These are phyloP conservation scores for Botrytis squamosa DNA, from an alignment of 2,329 filamentous ascomycete genomes.

Conservation along the genomic window DNA sequence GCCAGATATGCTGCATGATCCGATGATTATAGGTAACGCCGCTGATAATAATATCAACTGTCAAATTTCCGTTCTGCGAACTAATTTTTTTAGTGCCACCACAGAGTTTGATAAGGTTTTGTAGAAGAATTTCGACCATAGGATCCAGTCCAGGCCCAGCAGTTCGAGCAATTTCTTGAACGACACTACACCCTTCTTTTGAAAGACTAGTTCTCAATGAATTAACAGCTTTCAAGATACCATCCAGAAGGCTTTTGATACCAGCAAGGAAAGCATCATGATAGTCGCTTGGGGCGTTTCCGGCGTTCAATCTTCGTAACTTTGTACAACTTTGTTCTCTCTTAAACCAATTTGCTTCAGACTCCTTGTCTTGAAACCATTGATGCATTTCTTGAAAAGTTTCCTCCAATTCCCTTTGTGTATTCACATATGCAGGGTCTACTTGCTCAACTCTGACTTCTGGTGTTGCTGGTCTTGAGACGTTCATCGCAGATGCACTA, in stretches of 20 bases:
- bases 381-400: constrained; percentile 77
- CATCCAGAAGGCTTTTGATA: constrained; percentile 75
- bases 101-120: constrained; percentile 85
- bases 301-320: constrained; percentile 74
- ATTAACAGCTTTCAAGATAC: constrained; percentile 80
- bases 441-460: constrained; percentile 67
- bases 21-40: constrained; percentile 77
- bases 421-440: constrained; percentile 81
- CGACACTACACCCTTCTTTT: constrained; percentile 77
- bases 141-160: constrained; percentile 79
- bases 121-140: constrained; percentile 87
- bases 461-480: constrained; percentile 55
- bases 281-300: constrained; percentile 80
- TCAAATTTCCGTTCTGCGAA: constrained; percentile 76
- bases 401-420: constrained; percentile 83
- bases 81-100: constrained; percentile 90
- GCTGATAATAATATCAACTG: constrained; percentile 77
- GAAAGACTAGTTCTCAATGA: constrained; percentile 88
- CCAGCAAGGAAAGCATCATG: constrained; percentile 66
- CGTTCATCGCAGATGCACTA: constrained; percentile 49
- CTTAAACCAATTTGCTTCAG: constrained; percentile 86
- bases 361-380: constrained; percentile 83
- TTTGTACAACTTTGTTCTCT: constrained; percentile 79
- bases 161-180: constrained; percentile 79
- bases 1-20: constrained; percentile 81